phyloP scores from a whole-genome alignment of 345 rosid genomes.

The Salix viminalis region DNA sequence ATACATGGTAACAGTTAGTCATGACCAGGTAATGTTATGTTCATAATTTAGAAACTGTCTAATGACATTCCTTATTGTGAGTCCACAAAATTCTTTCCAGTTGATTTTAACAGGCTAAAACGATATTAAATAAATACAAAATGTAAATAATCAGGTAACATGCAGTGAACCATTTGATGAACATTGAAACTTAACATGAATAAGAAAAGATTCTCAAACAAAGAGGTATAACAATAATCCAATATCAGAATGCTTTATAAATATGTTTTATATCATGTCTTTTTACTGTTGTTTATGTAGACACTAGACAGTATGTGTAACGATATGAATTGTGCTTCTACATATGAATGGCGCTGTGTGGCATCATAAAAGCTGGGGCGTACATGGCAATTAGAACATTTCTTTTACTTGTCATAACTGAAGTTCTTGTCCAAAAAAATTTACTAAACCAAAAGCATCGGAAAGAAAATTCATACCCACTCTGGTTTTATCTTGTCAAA shows the following conservation, averaged over 20 bases:
- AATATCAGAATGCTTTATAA: neutral
- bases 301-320: neutral
- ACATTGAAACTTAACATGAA: neutral
- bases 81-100: neutral
- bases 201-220: neutral
- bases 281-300: neutral
- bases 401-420: neutral
- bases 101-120: neutral
- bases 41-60: neutral
- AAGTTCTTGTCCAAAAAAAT: neutral
- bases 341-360: neutral
- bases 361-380: neutral
- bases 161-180: neutral
- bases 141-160: neutral
- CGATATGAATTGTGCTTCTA: neutral
- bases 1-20: slow-evolving; percentile 79
- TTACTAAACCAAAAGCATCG: neutral
- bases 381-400: neutral
- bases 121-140: neutral
- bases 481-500: neutral
- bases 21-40: slow-evolving; percentile 65
- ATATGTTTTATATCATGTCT: neutral
- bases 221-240: neutral
- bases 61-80: neutral
- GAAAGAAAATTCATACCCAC: neutral